Evolutionary conservation across 1,139 yeast species (phyloP), one percentile per base, ranked within the genome.

Genomic region (Candida dubliniensis): DNA sequence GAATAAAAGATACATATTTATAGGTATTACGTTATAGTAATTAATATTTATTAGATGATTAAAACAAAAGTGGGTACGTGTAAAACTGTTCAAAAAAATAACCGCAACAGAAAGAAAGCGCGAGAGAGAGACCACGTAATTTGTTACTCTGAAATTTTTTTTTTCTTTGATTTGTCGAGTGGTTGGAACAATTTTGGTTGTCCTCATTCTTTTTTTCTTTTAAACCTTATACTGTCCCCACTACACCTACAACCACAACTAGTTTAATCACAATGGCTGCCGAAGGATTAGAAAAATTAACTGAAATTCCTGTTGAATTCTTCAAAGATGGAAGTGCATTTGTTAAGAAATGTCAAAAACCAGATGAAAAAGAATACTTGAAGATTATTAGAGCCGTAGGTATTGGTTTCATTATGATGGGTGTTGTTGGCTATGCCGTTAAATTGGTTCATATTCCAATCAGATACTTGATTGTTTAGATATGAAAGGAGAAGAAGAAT

Each of bases 371-470:
- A 68, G 99, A 93, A 73, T 91, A 87, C 76, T 60, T 84, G 49
- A 86, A 87, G 69, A 87, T 91, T 63, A 80, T 93, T 56, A 85
- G 93, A 71, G 97, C 98, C 46, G 98, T 93, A 47, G 98, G 98
- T 60, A 79, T 90, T 55, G 99, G 99, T 58, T 93, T 91, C 71
- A 74, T 91, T 57, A 91, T 91, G 81, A 95, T 93, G 93, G 99
- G 99, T 60, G 87, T 89, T 60, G 95, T 93, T 60, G 99, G 99
- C 48, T 93, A 90, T 72, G 87, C 84, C 60, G 95, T 93, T 70
- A 93, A 93, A 74, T 80, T 91, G 64, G 79, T 91, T 60, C 99
- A 91, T 71, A 91, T 91, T 60, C 99, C 99, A 63, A 90, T 91
- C 74, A 87, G 98, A 76, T 95, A 90, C 73, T 82, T 91, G 74